These are phyloP conservation scores for Suhomyces choctaworum DNA, from an alignment of 1,139 yeast species.

Conservation along the genomic window DNA sequence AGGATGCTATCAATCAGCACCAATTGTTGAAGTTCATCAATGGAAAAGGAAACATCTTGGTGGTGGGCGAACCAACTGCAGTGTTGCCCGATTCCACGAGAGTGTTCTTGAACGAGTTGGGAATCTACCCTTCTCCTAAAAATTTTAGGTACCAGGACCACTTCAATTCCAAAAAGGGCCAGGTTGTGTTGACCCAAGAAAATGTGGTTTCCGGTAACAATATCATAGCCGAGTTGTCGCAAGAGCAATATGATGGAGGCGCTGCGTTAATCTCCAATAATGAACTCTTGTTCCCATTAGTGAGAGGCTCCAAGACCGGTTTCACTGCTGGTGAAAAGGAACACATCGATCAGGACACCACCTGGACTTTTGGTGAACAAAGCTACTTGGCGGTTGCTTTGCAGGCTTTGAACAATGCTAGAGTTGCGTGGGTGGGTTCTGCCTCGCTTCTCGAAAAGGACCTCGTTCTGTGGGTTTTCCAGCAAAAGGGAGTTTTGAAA, in stretches of 20 bases:
- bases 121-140: conserved; percentile 82
- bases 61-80: conserved; percentile 47
- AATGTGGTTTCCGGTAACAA: conserved; percentile 26
- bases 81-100: conserved; percentile 68
- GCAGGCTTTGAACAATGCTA: conserved; percentile 78
- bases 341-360: conserved; percentile 44
- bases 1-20: conserved; percentile 33
- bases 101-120: conserved; percentile 72
- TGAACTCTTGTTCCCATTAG: conserved; percentile 67
- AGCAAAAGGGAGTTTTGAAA: conserved; percentile 63
- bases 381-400: conserved; percentile 76
- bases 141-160: conserved; percentile 68
- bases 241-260: conserved; percentile 34
- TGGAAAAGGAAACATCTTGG: conserved; percentile 72
- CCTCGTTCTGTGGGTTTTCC: conserved; percentile 74
- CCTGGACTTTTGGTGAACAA: conserved; percentile 85
- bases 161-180: conserved; percentile 42
- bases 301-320: conserved; percentile 69
- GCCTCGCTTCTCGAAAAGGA: conserved; percentile 52
- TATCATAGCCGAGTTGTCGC: conserved; percentile 23
- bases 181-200: conserved; percentile 25
- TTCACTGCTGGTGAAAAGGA: conserved; percentile 49
- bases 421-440: conserved; percentile 81
- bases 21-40: conserved; percentile 51
- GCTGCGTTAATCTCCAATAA: conserved; percentile 49